These are phyloP conservation scores for Heterobasidion parviporum DNA, from an alignment of 1,284 basidiomycete genomes.

Conservation along the genomic window DNA sequence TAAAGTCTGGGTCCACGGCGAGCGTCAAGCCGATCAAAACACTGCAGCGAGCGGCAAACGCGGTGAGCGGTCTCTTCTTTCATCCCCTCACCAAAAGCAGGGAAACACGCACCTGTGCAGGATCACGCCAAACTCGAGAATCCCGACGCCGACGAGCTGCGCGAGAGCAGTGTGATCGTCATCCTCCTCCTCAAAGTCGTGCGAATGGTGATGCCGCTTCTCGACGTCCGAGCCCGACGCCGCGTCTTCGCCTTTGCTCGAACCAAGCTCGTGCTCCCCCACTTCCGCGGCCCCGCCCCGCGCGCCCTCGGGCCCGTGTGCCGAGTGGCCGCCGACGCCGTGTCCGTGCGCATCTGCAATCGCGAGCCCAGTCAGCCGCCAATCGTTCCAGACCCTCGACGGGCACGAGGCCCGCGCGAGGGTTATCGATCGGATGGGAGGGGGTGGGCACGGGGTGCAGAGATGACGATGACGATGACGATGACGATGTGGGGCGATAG, in stretches of 20 bases:
- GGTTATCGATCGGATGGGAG: background rate
- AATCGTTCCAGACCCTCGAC: too few species aligned
- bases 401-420: too few species aligned
- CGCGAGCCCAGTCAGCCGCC: background rate
- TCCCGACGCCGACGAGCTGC: conserved; percentile 81
- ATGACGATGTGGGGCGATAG: background rate
- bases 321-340: conserved; percentile 52
- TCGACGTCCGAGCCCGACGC: conserved; percentile 7
- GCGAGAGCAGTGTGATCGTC: conserved; percentile 46
- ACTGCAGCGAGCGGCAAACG: conserved; percentile 21
- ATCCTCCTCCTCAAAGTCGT: conserved; percentile 6
- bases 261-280: background rate
- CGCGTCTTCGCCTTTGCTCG: conserved; percentile 7
- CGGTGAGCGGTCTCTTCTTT: background rate
- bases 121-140: conserved; percentile 89
- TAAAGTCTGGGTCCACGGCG: conserved; percentile 79
- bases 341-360: conserved; percentile 59
- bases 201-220: conserved; percentile 7
- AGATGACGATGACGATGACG: background rate
- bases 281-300: background rate
- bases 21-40: conserved; percentile 91
- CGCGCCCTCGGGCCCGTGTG: conserved; percentile 54
- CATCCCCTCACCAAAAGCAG: background rate
- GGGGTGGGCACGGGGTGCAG: conserved; percentile 2
- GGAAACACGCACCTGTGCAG: conserved; percentile 54